These are phyloP conservation scores for Keqinozyma sinolaborantium DNA, from an alignment of 1,139 yeast species.

Conservation along the genomic window DNA sequence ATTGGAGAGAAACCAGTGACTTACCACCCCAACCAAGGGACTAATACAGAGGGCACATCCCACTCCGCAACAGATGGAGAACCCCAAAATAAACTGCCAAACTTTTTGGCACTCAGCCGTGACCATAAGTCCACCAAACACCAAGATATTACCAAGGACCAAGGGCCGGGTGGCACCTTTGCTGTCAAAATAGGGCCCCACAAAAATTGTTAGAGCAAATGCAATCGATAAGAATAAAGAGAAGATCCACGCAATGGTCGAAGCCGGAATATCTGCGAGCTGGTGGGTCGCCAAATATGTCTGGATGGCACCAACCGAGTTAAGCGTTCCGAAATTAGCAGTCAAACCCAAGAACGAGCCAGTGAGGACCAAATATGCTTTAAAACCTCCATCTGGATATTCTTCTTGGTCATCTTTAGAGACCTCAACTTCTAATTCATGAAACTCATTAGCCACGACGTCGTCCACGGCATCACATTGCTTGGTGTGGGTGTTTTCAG, in stretches of 20 bases:
- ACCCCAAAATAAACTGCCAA: slow-evolving; percentile 54
- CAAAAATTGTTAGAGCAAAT: slow-evolving; percentile 53
- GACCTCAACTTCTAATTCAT: slow-evolving; percentile 5
- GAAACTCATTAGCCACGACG: background rate
- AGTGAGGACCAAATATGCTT: slow-evolving; percentile 58
- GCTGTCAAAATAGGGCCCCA: slow-evolving; percentile 43
- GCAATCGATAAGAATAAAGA: slow-evolving; percentile 57
- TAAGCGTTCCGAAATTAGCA: slow-evolving; percentile 58
- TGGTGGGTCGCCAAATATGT: slow-evolving; percentile 56
- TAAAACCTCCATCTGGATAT: slow-evolving; percentile 63
- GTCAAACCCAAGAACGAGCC: slow-evolving; percentile 61
- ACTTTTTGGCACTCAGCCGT: slow-evolving; percentile 47
- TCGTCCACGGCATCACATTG: background rate
- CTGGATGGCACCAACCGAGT: slow-evolving; percentile 64
- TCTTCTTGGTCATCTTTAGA: slow-evolving; percentile 5
- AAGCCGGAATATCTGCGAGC: slow-evolving; percentile 36
- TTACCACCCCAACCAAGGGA: slow-evolving; percentile 53
- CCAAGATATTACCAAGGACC: slow-evolving; percentile 38
- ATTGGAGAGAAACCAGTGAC: slow-evolving; percentile 55
- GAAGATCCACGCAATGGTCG: slow-evolving; percentile 64
- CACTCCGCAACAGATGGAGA: slow-evolving; percentile 45
- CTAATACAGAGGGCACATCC: slow-evolving; percentile 57
- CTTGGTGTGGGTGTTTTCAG: background rate
- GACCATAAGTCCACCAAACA: slow-evolving; percentile 46
- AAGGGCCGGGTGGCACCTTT: slow-evolving; percentile 45